These are phyloP conservation scores for Phaeoacremonium minimum DNA, from an alignment of 2,329 filamentous ascomycete genomes.

Conservation along the genomic window DNA sequence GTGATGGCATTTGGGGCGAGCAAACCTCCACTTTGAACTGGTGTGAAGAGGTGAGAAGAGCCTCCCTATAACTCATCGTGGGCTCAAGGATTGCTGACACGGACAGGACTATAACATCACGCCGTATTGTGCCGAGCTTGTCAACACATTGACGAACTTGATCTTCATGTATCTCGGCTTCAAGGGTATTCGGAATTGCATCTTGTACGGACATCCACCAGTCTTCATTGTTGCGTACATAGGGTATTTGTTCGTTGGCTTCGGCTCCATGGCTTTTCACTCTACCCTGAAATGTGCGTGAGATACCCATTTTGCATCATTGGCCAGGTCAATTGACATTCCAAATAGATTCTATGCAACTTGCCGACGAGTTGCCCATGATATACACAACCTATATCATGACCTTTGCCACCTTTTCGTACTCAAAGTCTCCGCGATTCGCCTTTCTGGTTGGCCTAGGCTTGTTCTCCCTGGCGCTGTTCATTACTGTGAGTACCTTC, in stretches of 20 bases:
- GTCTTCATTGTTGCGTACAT: conserved; percentile 67
- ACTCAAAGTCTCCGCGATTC: conserved; percentile 49
- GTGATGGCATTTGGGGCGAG: conserved; percentile 29
- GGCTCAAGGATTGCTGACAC: not conserved
- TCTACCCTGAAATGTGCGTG: conserved; percentile 49
- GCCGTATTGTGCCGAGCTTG: conserved; percentile 27
- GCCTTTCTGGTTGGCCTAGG: conserved; percentile 27
- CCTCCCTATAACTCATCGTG: conserved; percentile 1
- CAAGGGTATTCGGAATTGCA: conserved; percentile 71
- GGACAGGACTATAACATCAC: conserved; percentile 32
- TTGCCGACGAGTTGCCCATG: conserved; percentile 58
- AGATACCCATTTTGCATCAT: not conserved
- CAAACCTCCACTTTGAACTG: conserved; percentile 32
- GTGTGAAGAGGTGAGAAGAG: conserved; percentile 28
- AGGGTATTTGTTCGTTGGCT: conserved; percentile 49
- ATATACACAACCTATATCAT: conserved; percentile 56
- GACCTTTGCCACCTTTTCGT: conserved; percentile 67
- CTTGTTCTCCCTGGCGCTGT: conserved; percentile 54
- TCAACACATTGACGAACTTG: conserved; percentile 72
- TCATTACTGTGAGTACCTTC: conserved; percentile 62
- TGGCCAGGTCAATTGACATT: not conserved
- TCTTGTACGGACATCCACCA: conserved; percentile 65
- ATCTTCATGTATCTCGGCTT: conserved; percentile 76
- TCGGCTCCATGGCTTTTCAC: conserved; percentile 54
- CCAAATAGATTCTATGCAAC: conserved; percentile 52